Conservation (phyloP, 441 rosid genomes). For the Erodium moschatum region DNA sequence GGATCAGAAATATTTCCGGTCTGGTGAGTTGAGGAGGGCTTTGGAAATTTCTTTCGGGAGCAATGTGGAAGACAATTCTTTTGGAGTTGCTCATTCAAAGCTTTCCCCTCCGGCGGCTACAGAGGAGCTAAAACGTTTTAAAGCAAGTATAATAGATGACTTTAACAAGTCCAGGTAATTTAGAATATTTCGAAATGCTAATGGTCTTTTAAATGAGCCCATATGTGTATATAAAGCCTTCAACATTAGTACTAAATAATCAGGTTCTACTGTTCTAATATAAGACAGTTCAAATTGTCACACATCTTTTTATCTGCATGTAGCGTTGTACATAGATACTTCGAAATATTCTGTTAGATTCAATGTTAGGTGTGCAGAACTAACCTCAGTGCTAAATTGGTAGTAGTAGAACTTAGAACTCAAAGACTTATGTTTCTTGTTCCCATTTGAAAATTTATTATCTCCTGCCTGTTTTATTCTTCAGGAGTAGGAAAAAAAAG, state of each 20-base stretch:
- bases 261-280: neutral
- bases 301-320: neutral
- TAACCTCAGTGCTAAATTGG: constrained; percentile 3
- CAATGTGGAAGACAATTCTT: constrained; percentile 34
- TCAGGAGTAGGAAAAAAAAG: constrained; percentile 39
- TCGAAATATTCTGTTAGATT: neutral
- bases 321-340: neutral
- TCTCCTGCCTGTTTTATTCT: constrained; percentile 19
- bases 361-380: neutral
- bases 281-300: constrained; percentile 5
- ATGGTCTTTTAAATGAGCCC: constrained; percentile 4
- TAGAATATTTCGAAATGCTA: constrained; percentile 10
- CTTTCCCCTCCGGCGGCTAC: constrained; percentile 31
- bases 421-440: neutral
- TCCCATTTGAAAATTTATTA: neutral
- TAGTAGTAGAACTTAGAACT: neutral
- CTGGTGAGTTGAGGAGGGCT: constrained; percentile 40
- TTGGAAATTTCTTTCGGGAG: constrained; percentile 38
- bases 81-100: constrained; percentile 41
- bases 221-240: constrained; percentile 7
- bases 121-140: constrained; percentile 48
- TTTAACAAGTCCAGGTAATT: constrained; percentile 41
- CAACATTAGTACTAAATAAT: neutral
- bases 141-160: constrained; percentile 30
- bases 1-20: constrained; percentile 30